phyloP scores from a whole-genome alignment of 192 early-diverging fungal genomes.

The Haplosporangium gracile region DNA sequence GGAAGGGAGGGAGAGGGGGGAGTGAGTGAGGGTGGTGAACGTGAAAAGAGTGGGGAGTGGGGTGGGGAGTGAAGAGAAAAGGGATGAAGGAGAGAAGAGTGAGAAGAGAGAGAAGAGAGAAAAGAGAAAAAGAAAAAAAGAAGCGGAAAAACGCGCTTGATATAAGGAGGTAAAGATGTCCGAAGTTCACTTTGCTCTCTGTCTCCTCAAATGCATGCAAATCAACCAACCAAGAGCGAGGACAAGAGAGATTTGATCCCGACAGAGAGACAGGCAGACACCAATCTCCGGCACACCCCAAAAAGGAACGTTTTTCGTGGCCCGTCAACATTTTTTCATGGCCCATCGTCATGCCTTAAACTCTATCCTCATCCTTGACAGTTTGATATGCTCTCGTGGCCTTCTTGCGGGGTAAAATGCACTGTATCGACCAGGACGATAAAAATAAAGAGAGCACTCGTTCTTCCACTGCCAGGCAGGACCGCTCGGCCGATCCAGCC shows the following conservation, averaged over 20 bases:
- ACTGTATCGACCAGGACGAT: neutral
- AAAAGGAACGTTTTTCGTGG: slow-evolving; percentile 46
- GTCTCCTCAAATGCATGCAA: neutral
- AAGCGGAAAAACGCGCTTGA: slow-evolving; percentile 12
- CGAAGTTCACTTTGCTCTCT: slow-evolving; percentile 2
- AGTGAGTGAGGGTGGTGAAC: slow-evolving; percentile 14
- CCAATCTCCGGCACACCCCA: slow-evolving; percentile 35
- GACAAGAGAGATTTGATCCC: neutral
- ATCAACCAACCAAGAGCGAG: neutral
- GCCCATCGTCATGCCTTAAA: slow-evolving; percentile 16
- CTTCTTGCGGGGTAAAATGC: neutral
- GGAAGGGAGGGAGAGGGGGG: neutral
- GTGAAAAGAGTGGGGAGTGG: slow-evolving; percentile 7
- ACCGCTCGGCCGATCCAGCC: slow-evolving; percentile 9
- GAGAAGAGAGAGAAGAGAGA: neutral
- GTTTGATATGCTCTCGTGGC: neutral
- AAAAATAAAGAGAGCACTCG: slow-evolving; percentile 5
- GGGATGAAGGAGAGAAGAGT: slow-evolving; percentile 10
- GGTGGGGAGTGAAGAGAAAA: neutral
- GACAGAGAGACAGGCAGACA: neutral
- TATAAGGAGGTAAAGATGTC: slow-evolving; percentile 28
- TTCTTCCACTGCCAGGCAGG: slow-evolving; percentile 2
- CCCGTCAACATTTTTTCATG: slow-evolving; percentile 41
- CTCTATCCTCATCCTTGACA: neutral
- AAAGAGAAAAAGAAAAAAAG: neutral